Evolutionary conservation across 768 basidiomycete species (phyloP).

Genomic region (Calocera cornea): DNA sequence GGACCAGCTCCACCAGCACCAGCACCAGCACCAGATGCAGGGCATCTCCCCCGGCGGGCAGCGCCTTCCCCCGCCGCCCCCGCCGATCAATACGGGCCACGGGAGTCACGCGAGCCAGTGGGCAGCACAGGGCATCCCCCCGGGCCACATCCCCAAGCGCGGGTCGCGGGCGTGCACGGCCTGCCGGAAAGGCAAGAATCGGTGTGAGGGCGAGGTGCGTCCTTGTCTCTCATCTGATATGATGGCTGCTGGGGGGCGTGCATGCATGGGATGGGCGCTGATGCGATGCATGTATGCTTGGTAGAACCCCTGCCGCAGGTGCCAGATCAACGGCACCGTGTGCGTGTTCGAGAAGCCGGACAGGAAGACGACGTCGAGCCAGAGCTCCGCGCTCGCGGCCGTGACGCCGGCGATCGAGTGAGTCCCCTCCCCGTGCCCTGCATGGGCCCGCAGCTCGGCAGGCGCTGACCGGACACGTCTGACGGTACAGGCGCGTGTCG

Average conservation of each 20-base stretch:
- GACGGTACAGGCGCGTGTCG: conserved; percentile 48
- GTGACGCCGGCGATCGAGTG: conserved; percentile 59
- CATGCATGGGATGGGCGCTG: conserved; percentile 30
- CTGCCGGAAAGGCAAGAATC: conserved; percentile 84
- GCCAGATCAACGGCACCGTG: conserved; percentile 63
- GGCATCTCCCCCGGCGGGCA: not conserved
- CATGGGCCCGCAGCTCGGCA: conserved; percentile 13
- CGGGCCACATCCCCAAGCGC: conserved; percentile 63
- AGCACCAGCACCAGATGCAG: not conserved
- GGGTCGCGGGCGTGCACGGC: conserved; percentile 81
- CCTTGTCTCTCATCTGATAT: conserved; percentile 2
- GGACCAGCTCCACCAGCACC: not conserved
- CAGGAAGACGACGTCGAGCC: conserved; percentile 50
- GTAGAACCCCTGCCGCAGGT: conserved; percentile 83
- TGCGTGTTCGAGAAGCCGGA: conserved; percentile 88
- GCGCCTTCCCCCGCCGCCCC: not conserved
- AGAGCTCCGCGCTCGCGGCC: conserved; percentile 10
- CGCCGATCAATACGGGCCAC: conserved; percentile 1
- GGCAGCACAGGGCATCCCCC: not conserved
- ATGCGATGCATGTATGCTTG: conserved; percentile 16
- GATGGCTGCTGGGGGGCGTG: no score
- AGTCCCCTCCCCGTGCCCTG: conserved; percentile 16
- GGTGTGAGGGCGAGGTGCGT: conserved; percentile 81
- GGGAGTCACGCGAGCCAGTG: not conserved
- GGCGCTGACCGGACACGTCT: conserved; percentile 7